phyloP scores from a whole-genome alignment of 2,329 filamentous ascomycete species.

The Fusarium sublunatum region DNA sequence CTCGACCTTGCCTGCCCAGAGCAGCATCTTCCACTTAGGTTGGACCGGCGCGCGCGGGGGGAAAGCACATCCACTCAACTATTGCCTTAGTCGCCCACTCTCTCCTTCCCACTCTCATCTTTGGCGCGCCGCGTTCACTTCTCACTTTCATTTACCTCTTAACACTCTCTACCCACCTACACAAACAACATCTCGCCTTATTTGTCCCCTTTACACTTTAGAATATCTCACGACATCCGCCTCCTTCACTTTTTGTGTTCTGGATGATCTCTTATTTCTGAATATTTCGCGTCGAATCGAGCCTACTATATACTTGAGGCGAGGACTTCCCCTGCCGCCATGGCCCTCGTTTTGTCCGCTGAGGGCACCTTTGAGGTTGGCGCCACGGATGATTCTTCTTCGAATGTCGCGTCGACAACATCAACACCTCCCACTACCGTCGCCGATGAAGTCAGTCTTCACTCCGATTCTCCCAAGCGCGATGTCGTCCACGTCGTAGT shows the following conservation, averaged over 20 bases:
- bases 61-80: conserved; percentile 34
- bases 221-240: not conserved
- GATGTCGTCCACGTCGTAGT: conserved; percentile 51
- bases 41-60: conserved; percentile 39
- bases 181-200: conserved; percentile 8
- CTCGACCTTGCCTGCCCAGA: conserved; percentile 18
- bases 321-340: conserved; percentile 35
- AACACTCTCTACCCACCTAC: conserved; percentile 13
- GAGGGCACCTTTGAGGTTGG: conserved; percentile 49
- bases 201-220: conserved; percentile 1
- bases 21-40: conserved; percentile 23
- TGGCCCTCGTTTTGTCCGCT: conserved; percentile 49
- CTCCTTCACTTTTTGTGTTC: conserved; percentile 1
- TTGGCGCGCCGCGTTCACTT: conserved; percentile 42
- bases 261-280: conserved; percentile 25
- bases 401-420: conserved; percentile 65
- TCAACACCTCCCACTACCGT: conserved; percentile 76
- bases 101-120: conserved; percentile 33
- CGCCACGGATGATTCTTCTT: conserved; percentile 54
- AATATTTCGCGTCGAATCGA: conserved; percentile 38
- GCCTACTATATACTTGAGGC: conserved; percentile 14
- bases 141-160: conserved; percentile 28
- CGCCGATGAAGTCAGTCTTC: conserved; percentile 70
- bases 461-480: conserved; percentile 57
- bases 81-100: conserved; percentile 34